phyloP scores from a whole-genome alignment of 225 moss, liverwort and hornwort species.

The Sphagnum tenellum region DNA sequence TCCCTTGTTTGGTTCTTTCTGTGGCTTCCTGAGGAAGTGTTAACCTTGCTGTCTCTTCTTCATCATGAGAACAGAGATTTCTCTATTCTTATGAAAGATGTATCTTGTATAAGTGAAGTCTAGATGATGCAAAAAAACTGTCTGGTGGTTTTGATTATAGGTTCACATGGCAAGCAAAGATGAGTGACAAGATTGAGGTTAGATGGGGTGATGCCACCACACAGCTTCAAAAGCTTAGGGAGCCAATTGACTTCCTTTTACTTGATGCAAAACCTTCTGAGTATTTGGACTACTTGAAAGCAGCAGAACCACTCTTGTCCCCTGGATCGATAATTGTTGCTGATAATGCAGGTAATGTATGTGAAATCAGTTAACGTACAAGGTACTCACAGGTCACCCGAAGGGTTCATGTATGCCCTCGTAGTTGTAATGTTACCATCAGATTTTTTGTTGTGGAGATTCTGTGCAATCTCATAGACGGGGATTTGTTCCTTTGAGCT shows the following conservation, averaged over 20 bases:
- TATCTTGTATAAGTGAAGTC: neutral
- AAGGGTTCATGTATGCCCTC: too few relatives aligned
- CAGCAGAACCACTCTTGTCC: constrained; percentile 2
- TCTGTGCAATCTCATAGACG: too few relatives aligned
- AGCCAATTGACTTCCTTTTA: constrained; percentile 2
- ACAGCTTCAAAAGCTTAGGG: constrained; percentile 1
- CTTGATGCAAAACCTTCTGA: constrained; percentile 6
- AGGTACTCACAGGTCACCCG: too few relatives aligned
- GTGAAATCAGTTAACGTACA: too few relatives aligned
- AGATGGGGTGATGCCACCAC: constrained; percentile 6
- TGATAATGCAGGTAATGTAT: constrained; percentile 3
- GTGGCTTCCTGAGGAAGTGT: too few relatives aligned
- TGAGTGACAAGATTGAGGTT: constrained; percentile 5
- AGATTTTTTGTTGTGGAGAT: too few relatives aligned
- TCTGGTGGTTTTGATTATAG: neutral
- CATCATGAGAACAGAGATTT: too few relatives aligned
- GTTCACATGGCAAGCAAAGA: constrained; percentile 7
- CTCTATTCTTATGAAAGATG: too few relatives aligned
- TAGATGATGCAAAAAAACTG: neutral
- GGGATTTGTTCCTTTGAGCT: too few relatives aligned
- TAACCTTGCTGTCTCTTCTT: too few relatives aligned
- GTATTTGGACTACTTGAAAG: constrained; percentile 6
- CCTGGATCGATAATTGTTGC: constrained; percentile 1
- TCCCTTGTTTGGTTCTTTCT: too few relatives aligned
- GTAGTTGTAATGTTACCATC: too few relatives aligned